Conservation (phyloP, 116 monocot genomes). For the Dioscorea cayenensis region DNA sequence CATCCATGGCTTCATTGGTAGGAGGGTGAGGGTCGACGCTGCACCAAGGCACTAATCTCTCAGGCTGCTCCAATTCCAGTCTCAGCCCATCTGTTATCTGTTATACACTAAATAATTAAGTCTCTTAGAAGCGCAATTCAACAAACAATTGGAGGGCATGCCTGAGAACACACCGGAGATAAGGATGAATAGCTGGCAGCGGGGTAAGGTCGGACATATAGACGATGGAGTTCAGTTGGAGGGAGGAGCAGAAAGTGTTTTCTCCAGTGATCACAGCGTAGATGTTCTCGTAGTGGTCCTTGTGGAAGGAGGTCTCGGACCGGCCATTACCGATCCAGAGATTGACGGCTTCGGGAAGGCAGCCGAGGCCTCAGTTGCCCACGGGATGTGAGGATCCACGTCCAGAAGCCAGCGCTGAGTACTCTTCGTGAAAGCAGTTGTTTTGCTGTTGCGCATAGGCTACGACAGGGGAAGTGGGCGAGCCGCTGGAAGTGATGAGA, state of each 20-base stretch:
- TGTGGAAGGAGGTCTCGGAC: constrained; percentile 85
- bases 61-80: constrained; percentile 54
- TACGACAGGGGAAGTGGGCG: constrained; percentile 27
- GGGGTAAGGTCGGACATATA: constrained; percentile 70
- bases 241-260: constrained; percentile 88
- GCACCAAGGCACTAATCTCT: constrained; percentile 82
- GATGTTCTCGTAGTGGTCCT: constrained; percentile 95
- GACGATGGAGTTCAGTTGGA: constrained; percentile 78
- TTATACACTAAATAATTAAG: neutral
- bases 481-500: constrained; percentile 16
- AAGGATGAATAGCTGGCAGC: constrained; percentile 43
- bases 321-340: constrained; percentile 75
- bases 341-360: constrained; percentile 79
- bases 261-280: constrained; percentile 74
- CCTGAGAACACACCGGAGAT: neutral
- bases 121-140: too few species aligned
- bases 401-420: constrained; percentile 50
- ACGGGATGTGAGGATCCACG: constrained; percentile 62
- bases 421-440: constrained; percentile 77
- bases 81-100: constrained; percentile 21
- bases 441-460: constrained; percentile 91
- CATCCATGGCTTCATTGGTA: constrained; percentile 15
- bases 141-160: too few species aligned
- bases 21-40: constrained; percentile 71
- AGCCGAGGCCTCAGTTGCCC: constrained; percentile 83